Base-by-base conservation (phyloP, 148 eudicot genomes). In the Suaeda aralocaspica region DNA sequence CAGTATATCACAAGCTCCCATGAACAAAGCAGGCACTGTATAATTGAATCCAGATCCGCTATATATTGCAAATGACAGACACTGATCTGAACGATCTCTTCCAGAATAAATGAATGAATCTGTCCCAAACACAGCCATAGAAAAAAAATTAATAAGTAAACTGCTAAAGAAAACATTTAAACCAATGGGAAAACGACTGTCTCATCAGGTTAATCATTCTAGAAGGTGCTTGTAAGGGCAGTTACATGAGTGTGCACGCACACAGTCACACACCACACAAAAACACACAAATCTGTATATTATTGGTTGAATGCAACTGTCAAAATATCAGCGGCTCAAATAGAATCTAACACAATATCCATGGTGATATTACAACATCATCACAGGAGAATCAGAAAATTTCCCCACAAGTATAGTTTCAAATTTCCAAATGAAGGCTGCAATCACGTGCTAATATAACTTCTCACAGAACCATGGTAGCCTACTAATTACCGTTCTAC, bases 21-120 rank as follows among this genome's bases (percentile, higher is more conserved):
- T 33, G 45, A 53, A 36, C 26, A 5, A 53, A 36, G 33, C 24
- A 53, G 16, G 28, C 18, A 8, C 50, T 18, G 29, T 52, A 53
- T 13, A 68, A 33, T 22, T 36, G 62, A 39, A 6, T n/a, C 15
- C 25, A 15, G 33, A 41, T 4, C 39, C 64, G 26, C 44, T 9
- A 42, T 12, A 44, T 57, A 44, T 29, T 41, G 69, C 42, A 46
- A n/a, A 2, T 52, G 45, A 21, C 25, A 26, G 13, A 25, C 8
- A 67, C 24, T 28, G 57, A 45, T n/a, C n/a, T n/a, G n/a, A n/a
- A n/a, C n/a, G n/a, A n/a, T 39, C 77, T 68, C 22, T 60, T 39
- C 2, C 12, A 18, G 49, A 69, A 36, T 44, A 25, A 45, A 29
- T 44, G 34, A 45, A 29, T 5, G 48, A 56, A 42, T 4, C 33